Evolutionary conservation across 257 asterid species (phyloP).

Genomic region (Solanum pimpinellifolium): DNA sequence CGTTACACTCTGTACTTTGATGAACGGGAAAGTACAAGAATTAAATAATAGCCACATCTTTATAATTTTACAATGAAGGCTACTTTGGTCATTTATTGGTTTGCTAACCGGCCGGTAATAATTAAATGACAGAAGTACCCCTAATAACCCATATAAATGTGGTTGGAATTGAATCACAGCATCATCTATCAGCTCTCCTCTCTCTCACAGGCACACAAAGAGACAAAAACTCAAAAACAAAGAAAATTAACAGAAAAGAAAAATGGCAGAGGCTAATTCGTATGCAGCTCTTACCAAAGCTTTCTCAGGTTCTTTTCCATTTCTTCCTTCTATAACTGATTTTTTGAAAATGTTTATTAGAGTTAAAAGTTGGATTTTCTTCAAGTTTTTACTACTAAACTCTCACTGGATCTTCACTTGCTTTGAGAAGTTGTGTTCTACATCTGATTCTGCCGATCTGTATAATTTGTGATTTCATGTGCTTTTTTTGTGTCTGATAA

Average conservation of each 20-base stretch:
- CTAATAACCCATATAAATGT: not conserved
- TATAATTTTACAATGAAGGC: not conserved
- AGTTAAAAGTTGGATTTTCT: not conserved
- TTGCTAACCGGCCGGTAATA: not conserved
- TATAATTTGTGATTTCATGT: not conserved
- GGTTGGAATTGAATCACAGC: not conserved
- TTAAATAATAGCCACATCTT: not conserved
- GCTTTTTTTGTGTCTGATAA: not conserved
- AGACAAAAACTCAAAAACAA: not conserved
- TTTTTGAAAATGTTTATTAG: not conserved
- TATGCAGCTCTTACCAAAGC: conserved; percentile 48
- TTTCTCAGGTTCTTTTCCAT: conserved; percentile 41
- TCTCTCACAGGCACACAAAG: not conserved
- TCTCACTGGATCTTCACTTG: not conserved
- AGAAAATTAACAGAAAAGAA: not conserved
- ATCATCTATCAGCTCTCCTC: no score
- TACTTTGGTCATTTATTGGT: not conserved
- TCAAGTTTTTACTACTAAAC: not conserved
- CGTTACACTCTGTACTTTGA: not conserved
- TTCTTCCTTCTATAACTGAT: not conserved
- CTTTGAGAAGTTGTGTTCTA: not conserved
- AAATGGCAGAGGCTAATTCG: conserved; percentile 51
- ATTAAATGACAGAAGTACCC: not conserved
- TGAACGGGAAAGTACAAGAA: not conserved
- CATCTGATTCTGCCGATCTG: not conserved